Evolutionary conservation across 768 basidiomycete species (phyloP).

Genomic region (Suillus placidus): DNA sequence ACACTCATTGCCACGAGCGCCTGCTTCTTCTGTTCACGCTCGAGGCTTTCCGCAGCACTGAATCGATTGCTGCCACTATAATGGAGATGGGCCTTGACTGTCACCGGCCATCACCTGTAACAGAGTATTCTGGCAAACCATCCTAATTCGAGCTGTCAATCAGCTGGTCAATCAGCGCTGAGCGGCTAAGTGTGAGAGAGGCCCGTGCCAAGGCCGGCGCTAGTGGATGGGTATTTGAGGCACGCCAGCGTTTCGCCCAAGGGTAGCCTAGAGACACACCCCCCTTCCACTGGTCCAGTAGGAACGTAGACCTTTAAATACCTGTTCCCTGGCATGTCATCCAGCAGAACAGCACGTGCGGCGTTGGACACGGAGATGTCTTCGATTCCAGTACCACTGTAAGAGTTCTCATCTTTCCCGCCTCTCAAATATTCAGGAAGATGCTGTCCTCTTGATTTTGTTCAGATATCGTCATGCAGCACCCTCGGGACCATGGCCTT

Average conservation of each 20-base stretch:
- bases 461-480: conserved; percentile 40
- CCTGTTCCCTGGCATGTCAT: no score
- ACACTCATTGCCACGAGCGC: background rate
- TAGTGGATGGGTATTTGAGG: background rate
- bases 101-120: no score
- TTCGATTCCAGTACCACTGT: background rate
- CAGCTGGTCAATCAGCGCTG: background rate
- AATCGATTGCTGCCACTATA: background rate
- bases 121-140: background rate
- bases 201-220: background rate
- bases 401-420: background rate
- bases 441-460: background rate
- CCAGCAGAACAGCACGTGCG: no score
- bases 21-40: background rate
- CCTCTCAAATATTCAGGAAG: background rate
- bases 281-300: background rate
- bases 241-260: background rate
- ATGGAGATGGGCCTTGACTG: background rate
- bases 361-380: background rate
- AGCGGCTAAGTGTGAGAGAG: background rate
- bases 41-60: background rate
- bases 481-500: conserved; percentile 47
- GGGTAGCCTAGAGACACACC: no score
- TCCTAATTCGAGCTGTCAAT: background rate
- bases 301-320: background rate